Conservation (phyloP, 306 rosid genomes). For the Glycyrrhiza uralensis region DNA sequence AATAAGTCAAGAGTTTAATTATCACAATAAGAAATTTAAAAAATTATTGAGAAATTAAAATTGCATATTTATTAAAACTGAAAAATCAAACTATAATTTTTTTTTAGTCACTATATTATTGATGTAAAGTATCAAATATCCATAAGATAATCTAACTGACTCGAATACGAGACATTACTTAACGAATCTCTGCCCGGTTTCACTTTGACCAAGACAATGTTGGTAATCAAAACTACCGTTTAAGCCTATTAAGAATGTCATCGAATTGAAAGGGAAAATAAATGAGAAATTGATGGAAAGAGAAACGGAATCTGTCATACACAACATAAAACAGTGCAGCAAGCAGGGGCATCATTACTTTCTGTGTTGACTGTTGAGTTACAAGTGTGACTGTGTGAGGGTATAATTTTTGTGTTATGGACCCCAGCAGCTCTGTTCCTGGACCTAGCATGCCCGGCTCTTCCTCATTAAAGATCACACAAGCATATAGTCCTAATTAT, state of each 20-base stretch:
- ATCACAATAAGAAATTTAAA: no score
- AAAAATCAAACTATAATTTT: no score
- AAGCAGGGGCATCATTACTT: constrained; percentile 19
- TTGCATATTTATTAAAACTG: no score
- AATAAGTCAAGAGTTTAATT: no score
- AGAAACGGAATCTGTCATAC: constrained; percentile 2
- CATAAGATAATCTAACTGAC: no score
- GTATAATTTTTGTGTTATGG: constrained; percentile 21
- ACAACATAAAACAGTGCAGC: background rate
- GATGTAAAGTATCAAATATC: no score
- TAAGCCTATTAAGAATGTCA: background rate
- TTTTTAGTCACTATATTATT: no score
- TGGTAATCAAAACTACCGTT: no score
- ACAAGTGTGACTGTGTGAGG: constrained; percentile 1
- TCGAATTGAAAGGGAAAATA: background rate
- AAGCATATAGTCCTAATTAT: background rate
- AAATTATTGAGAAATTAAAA: no score
- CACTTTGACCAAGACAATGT: no score
- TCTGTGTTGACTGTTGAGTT: constrained; percentile 2
- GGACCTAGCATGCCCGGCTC: background rate
- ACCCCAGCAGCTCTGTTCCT: constrained; percentile 12
- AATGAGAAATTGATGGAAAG: background rate
- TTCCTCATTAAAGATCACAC: constrained; percentile 10
- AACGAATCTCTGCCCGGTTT: no score
- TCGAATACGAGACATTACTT: no score